Evolutionary conservation across 2,329 filamentous ascomycete genomes (phyloP).

Genomic region (Colletotrichum sidae): DNA sequence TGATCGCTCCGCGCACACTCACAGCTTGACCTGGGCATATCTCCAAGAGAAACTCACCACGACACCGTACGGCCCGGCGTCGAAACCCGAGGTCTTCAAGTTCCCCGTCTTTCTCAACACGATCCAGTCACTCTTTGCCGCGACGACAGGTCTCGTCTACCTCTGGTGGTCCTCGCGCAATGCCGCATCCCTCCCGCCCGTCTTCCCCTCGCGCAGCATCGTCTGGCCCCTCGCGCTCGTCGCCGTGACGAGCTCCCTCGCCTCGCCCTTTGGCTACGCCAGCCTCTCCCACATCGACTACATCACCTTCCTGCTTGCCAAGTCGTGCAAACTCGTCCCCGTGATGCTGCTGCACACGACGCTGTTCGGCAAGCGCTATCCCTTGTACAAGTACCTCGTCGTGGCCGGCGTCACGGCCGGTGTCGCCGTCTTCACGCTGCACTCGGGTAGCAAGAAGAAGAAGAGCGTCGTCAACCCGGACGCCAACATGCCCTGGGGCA

Average conservation of each 20-base stretch:
- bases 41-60: conserved; percentile 98
- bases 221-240: conserved; percentile 85
- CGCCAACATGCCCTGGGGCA: conserved; percentile 78
- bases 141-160: conserved; percentile 84
- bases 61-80: conserved; percentile 78
- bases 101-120: conserved; percentile 97
- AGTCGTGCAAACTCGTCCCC: conserved; percentile 98
- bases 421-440: conserved; percentile 94
- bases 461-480: conserved; percentile 55
- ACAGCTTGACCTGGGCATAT: conserved; percentile 91
- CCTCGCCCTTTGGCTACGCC: conserved; percentile 96
- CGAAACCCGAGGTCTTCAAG: conserved; percentile 81
- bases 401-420: conserved; percentile 91
- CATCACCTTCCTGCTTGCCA: conserved; percentile 96
- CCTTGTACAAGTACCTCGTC: conserved; percentile 95
- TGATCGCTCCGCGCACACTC: not conserved
- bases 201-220: conserved; percentile 83
- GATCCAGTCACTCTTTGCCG: conserved; percentile 91
- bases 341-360: conserved; percentile 98
- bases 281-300: conserved; percentile 95
- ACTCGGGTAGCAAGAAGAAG: conserved; percentile 72
- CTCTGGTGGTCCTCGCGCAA: conserved; percentile 73
- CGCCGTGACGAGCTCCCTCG: conserved; percentile 84
- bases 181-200: conserved; percentile 63
- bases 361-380: conserved; percentile 88